Evolutionary conservation across 192 early-diverging fungal genomes (phyloP), one percentile per base, ranked within the genome.

Genomic region (Rhizophlyctis rosea): DNA sequence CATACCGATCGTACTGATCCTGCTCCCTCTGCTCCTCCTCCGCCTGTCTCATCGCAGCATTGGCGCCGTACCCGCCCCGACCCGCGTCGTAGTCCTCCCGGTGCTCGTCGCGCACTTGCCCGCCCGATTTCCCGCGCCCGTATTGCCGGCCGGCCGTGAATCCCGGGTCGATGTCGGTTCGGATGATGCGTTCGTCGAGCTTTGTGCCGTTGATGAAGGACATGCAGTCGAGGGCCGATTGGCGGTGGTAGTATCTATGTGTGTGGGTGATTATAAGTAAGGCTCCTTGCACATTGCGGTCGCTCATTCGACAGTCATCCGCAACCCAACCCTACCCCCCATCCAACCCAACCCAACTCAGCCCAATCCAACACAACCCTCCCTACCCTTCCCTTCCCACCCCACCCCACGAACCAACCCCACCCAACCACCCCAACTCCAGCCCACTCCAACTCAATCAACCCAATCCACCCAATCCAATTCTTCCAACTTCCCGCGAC

Each of bases 161-260:
- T 0, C 96, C 96, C 9, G 92, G 94, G 70, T 99, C 96, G 49
- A 99, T 76, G 78, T 98, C 96, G 30, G 91, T 91, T 34, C 96
- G 87, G 48, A 98, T 90, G 52, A 93, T 82, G 50, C 96, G 85
- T 52, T 98, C 96, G 66, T 98, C 96, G 23, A 98, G 73, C 77
- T 94, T 94, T 52, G 93, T 93, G 24, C 93, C 92, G 68, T 93
- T 94, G 53, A 96, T 80, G 59, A 90, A 97, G 64, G 90, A 90
- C 88, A 95, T 88, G 64, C 91, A 94, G 65, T 93, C 90, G 29
- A 97, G 77, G n/a, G 95, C 92, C 59, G 89, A 87, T n/a, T 79
- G 76, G 44, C 88, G 90, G 50, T 89, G 84, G 71, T 96, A 98
- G 76, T 94, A 92, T 71, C 89, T 90, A n/a, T n/a, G n/a, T n/a